Evolutionary conservation across 306 rosid species (phyloP), one percentile per base, ranked within the genome.

Genomic region (Acacia confusa): DNA sequence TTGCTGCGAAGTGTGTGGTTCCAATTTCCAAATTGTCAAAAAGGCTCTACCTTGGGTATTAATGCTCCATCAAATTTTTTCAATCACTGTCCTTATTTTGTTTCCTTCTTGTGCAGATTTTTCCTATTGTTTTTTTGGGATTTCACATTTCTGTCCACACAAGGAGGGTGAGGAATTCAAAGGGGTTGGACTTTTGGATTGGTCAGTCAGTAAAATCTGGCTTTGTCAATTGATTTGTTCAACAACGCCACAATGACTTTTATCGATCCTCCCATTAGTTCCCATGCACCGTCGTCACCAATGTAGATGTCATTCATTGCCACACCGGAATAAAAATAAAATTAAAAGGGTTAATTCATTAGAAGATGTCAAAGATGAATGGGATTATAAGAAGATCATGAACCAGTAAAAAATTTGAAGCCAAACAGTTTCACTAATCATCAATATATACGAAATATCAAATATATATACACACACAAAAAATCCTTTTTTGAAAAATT

Each of bases 1-100:
- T 79, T 67, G 71, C 64, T 53, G 36, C 69, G 82, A 78, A 9
- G 4, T 47, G 72, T 67, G 82, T 44, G 78, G 81, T 81, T n/a
- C n/a, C n/a, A n/a, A 4, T 30, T 30, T 84, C 68, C 69, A 70
- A 58, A 89, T 86, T 86, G 88, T 86, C 86, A 72, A 83, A 88
- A 60, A 78, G 79, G 82, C 17, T 70, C 45, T 22, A 22, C 12
- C 69, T 72, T 66, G 67, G 41, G 5, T 22, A 57, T 7, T 17
- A 16, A 30, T 70, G 41, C 30, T 70, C 61, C 57, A 34, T 24
- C 25, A 63, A 76, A 25, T 4, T 9, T 60, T 70, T 84, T 60
- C 53, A 67, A 28, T 16, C 32, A 45, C 57, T 14, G 28, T 74
- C 50, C 60, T 22, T 7, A 22, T 57, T 58, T 44, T 48, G 57